Conservation (phyloP, 805 yeast species). For the Candida pseudofarinosa region DNA sequence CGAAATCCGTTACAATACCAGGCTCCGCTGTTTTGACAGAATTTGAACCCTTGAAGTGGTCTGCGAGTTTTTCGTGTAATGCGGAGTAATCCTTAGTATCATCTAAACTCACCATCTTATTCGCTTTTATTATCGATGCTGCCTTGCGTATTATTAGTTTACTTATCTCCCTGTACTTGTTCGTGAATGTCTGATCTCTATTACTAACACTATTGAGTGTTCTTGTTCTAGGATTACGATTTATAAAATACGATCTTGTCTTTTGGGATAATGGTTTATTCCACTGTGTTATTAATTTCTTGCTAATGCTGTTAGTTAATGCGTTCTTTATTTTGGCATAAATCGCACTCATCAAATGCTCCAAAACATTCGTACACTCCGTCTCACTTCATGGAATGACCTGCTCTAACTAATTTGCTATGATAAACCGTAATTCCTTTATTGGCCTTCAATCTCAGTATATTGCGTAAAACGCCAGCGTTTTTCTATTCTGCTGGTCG, state of each 20-base stretch:
- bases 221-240: neutral
- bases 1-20: constrained; percentile 78
- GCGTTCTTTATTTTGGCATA: constrained; percentile 1
- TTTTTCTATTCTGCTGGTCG: no score
- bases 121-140: neutral
- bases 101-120: constrained; percentile 1
- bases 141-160: neutral
- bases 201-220: neutral
- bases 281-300: neutral
- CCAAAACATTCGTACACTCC: neutral
- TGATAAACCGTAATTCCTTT: no score
- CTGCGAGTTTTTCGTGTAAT: constrained; percentile 46
- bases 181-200: neutral
- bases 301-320: constrained; percentile 1
- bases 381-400: neutral
- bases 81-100: constrained; percentile 16
- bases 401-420: no score
- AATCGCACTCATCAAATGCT: constrained; percentile 1
- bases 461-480: no score
- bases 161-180: neutral
- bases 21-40: constrained; percentile 74
- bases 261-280: neutral
- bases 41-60: constrained; percentile 80
- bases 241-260: neutral
- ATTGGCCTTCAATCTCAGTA: no score